Conservation (phyloP, 2,329 filamentous ascomycete species). For the Whalleya microplaca region DNA sequence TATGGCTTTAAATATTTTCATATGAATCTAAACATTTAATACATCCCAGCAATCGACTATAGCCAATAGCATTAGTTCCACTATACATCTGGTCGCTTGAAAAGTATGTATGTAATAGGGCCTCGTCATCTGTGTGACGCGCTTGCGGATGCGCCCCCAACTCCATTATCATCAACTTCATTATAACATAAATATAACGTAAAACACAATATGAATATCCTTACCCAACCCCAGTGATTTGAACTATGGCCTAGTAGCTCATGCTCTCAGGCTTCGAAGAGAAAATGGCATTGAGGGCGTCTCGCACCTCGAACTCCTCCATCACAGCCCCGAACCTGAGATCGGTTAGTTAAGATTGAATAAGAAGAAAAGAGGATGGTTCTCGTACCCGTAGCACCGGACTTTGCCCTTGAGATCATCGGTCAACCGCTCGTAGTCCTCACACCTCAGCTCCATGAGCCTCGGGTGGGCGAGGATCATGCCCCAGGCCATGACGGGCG, state of each 20-base stretch:
- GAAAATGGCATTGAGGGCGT: slow-evolving; percentile 75
- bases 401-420: slow-evolving; percentile 79
- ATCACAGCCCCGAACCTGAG: slow-evolving; percentile 65
- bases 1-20: no score
- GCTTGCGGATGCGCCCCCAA: no score
- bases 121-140: no score
- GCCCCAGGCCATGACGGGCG: slow-evolving; percentile 93
- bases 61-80: no score
- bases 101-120: no score
- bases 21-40: no score
- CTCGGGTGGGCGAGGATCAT: slow-evolving; percentile 75
- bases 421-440: slow-evolving; percentile 73
- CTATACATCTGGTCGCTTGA: no score
- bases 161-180: slow-evolving; percentile 4
- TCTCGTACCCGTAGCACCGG: slow-evolving; percentile 84
- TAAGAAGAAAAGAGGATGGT: background rate
- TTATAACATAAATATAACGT: background rate
- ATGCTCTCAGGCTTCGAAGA: slow-evolving; percentile 55
- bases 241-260: slow-evolving; percentile 19
- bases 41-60: no score
- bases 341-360: background rate
- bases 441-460: slow-evolving; percentile 64
- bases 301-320: slow-evolving; percentile 72
- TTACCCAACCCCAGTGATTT: background rate
- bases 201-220: no score